phyloP scores from a whole-genome alignment of 1,139 yeast species.

The Magnusiomyces sp. region DNA sequence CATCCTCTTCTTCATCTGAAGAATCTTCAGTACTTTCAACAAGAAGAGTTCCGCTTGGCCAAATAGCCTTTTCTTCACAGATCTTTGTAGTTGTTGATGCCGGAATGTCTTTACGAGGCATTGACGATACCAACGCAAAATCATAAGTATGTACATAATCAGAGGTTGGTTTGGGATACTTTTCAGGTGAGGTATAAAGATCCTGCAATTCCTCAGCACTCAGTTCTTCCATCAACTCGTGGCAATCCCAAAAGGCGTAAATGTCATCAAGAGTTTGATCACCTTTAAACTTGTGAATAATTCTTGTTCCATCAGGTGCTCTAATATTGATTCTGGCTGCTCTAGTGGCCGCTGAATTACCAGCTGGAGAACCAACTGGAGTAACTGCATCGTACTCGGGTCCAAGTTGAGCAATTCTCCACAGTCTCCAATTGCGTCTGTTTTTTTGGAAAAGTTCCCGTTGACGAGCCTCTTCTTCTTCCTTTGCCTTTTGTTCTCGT shows the following conservation, averaged over 20 bases:
- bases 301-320: slow-evolving; percentile 51
- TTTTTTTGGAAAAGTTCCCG: slow-evolving; percentile 5
- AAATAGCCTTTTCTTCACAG: slow-evolving; percentile 38
- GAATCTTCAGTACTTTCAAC: slow-evolving; percentile 36
- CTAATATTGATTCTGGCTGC: slow-evolving; percentile 41
- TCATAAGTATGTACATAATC: slow-evolving; percentile 38
- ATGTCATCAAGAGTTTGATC: slow-evolving; percentile 48
- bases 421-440: slow-evolving; percentile 22
- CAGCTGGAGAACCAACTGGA: background rate
- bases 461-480: slow-evolving; percentile 13
- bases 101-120: slow-evolving; percentile 45
- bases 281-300: slow-evolving; percentile 47
- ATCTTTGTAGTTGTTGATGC: slow-evolving; percentile 28
- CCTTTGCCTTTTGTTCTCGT: slow-evolving; percentile 25
- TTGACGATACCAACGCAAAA: slow-evolving; percentile 46
- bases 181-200: background rate
- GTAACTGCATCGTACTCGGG: slow-evolving; percentile 5
- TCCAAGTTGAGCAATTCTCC: slow-evolving; percentile 20
- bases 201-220: background rate
- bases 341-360: slow-evolving; percentile 14
- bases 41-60: slow-evolving; percentile 54
- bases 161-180: slow-evolving; percentile 26
- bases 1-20: slow-evolving; percentile 30
- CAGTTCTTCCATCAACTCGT: slow-evolving; percentile 19
- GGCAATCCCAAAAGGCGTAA: slow-evolving; percentile 54